These are phyloP conservation scores for Dictyostelium citrinum DNA, from an alignment of 78 protist species.

Conservation along the genomic window DNA sequence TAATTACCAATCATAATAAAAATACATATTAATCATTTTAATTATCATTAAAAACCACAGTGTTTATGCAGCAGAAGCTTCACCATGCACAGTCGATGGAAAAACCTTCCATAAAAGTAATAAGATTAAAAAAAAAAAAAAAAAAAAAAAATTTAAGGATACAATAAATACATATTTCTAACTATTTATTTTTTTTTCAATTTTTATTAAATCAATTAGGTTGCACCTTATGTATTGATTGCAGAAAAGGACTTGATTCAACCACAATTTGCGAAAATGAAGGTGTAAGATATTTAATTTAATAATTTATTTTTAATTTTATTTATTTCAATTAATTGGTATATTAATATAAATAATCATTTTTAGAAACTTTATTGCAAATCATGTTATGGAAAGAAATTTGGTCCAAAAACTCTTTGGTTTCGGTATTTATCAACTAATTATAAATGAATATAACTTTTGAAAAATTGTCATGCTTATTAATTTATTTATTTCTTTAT, in stretches of 20 bases:
- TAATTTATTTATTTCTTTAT: neutral
- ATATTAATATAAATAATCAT: neutral
- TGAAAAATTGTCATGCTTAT: neutral
- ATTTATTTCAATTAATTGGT: neutral
- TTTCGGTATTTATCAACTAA: neutral
- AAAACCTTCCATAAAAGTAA: neutral
- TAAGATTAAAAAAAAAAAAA: too few species aligned
- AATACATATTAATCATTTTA: too few species aligned
- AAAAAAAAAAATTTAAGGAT: too few species aligned
- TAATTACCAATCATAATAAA: too few species aligned
- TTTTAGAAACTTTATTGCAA: neutral
- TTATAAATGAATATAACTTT: neutral
- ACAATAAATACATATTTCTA: too few species aligned
- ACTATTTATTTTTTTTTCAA: too few species aligned
- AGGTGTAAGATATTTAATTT: neutral
- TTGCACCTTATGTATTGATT: neutral
- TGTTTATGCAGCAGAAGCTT: neutral
- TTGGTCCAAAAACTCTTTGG: conserved; percentile 2
- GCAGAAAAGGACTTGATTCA: neutral
- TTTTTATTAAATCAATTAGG: neutral
- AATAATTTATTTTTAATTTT: neutral
- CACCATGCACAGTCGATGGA: neutral
- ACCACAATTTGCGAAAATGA: neutral
- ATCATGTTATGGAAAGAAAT: neutral
- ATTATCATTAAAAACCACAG: neutral